Evolutionary conservation across 1,139 yeast genomes (phyloP).

Genomic region (Geotrichum fermentans): DNA sequence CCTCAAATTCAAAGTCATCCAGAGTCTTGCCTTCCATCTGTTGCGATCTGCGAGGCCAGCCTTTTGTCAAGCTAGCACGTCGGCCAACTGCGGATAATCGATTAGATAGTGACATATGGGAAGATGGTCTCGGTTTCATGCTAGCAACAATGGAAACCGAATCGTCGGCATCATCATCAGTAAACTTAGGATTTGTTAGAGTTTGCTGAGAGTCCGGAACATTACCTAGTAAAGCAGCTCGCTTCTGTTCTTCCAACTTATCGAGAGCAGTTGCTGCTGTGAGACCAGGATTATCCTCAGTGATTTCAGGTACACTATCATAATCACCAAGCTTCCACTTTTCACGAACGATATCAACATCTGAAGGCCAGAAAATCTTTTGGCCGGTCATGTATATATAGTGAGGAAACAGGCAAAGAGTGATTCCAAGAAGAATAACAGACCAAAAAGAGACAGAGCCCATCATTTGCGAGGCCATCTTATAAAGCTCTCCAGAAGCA

Average conservation of each 20-base stretch:
- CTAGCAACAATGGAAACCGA: not conserved
- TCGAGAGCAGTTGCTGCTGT: slow-evolving; percentile 18
- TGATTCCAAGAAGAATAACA: slow-evolving; percentile 63
- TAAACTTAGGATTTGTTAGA: not conserved
- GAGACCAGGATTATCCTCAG: slow-evolving; percentile 20
- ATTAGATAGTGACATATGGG: slow-evolving; percentile 6
- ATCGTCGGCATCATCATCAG: not conserved
- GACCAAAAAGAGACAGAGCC: slow-evolving; percentile 80
- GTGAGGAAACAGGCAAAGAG: slow-evolving; percentile 73
- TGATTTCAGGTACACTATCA: slow-evolving; percentile 20
- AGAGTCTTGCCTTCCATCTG: slow-evolving; percentile 7
- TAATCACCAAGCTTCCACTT: slow-evolving; percentile 31
- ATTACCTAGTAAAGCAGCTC: not conserved
- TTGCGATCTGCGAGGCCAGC: slow-evolving; percentile 6
- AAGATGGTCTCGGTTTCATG: not conserved
- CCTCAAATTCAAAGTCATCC: slow-evolving; percentile 12
- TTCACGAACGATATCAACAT: slow-evolving; percentile 83
- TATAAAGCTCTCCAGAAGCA: slow-evolving; percentile 66
- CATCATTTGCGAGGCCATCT: slow-evolving; percentile 69
- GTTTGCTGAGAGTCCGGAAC: not conserved
- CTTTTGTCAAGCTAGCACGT: not conserved
- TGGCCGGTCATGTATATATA: slow-evolving; percentile 59
- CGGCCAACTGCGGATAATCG: slow-evolving; percentile 2
- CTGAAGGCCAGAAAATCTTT: slow-evolving; percentile 64
- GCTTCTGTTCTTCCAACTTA: slow-evolving; percentile 6